Base-by-base conservation (phyloP, 139 green algal genomes). In the Chlamydomonas sp. region DNA sequence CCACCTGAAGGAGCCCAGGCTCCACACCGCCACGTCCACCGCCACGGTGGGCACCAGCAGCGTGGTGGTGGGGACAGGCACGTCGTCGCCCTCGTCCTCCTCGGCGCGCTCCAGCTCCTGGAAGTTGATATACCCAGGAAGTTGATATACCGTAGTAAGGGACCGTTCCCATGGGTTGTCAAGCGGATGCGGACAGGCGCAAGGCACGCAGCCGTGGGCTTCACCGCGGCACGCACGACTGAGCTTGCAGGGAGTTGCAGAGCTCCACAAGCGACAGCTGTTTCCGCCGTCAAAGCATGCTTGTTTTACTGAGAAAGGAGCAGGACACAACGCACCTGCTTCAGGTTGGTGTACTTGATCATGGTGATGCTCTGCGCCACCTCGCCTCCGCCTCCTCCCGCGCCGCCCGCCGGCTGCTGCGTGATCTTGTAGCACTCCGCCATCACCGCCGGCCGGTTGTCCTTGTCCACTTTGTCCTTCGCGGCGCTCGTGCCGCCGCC, bases 321-420 rank as follows among this genome's bases (percentile, higher is more conserved):
- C 4, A 15, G 68, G 12, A 74, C 2, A 31, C 60, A n/a, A 12
- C 64, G 3, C 68, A 69, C 68, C 83, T 86, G 67, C 71, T 91
- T 91, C 0, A 89, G 78, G 83, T 91, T 91, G 72, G 89, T 88
- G 80, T 92, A 92, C 85, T 92, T 92, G 80, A 92, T 90, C 71
- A 88, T 85, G 8, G 89, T 92, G 63, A 92, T 92, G 80, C 85
- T 85, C 61, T 84, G 75, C 64, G 87, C 81, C 20, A 79, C 75
- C 76, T 78, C 80, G 57, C 79, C 83, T 49, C 63, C 75, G 15
- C 64, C 64, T 8, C 63, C 63, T 75, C 84, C 84, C 74, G 49
- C 18, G 17, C 84, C 75, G 57, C 63, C 84, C 5, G 78, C 63
- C 0, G 83, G 64, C 60, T 86, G 84, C 83, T 87, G 87, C n/a